Conservation (phyloP, 192 early-diverging fungal species). For the Chytriomyces sp. region DNA sequence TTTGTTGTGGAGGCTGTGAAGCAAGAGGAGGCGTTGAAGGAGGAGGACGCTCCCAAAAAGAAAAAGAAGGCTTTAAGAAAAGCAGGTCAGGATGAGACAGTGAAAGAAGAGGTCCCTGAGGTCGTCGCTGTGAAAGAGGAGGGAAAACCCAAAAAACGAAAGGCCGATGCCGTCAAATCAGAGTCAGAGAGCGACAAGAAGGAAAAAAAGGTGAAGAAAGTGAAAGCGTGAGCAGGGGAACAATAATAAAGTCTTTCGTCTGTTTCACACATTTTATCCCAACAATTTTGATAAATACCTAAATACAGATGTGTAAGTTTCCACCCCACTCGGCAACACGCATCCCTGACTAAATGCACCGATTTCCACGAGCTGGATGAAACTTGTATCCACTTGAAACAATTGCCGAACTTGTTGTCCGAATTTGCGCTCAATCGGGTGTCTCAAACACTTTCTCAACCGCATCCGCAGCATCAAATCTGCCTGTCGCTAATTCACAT, state of each 20-base stretch:
- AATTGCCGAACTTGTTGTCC: no score
- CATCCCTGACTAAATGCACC: no score
- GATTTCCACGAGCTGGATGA: no score
- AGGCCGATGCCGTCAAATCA: not conserved
- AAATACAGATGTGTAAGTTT: no score
- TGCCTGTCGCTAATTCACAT: no score
- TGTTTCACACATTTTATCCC: no score
- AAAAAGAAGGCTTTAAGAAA: slow-evolving; percentile 15
- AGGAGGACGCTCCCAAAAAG: not conserved
- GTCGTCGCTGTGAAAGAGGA: slow-evolving; percentile 1
- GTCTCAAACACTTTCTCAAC: no score
- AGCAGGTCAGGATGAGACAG: not conserved
- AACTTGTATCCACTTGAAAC: no score
- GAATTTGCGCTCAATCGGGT: no score
- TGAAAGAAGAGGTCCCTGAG: not conserved
- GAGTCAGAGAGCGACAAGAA: not conserved
- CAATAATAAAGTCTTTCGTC: not conserved
- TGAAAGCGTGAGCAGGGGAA: not conserved
- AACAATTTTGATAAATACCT: no score
- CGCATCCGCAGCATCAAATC: no score
- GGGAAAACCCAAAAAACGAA: not conserved
- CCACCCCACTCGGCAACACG: no score
- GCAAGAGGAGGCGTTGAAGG: not conserved
- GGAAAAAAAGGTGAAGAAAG: slow-evolving; percentile 20
- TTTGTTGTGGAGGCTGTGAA: slow-evolving; percentile 11